Conservation (phyloP, 2,329 filamentous ascomycete genomes). For the Neocucurbitaria cava region DNA sequence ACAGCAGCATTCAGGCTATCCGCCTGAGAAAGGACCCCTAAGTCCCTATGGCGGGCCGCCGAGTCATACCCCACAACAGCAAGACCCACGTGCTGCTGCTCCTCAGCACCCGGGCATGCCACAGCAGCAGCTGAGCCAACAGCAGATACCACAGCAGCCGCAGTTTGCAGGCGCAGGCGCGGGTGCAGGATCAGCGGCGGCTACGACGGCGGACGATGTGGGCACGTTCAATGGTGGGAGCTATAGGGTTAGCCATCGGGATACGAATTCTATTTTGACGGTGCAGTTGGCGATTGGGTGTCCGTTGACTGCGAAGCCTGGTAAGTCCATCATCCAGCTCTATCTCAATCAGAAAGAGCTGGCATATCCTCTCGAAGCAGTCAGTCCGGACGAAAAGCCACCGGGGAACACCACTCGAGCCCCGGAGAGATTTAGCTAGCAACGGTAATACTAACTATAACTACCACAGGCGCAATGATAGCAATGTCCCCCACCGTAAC, state of each 20-base stretch:
- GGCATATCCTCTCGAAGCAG: neutral
- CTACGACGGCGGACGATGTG: constrained; percentile 76
- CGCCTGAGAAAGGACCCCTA: constrained; percentile 24
- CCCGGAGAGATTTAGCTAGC: neutral
- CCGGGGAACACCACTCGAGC: neutral
- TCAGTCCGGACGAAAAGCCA: neutral
- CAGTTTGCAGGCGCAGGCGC: constrained; percentile 34
- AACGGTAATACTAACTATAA: constrained; percentile 2
- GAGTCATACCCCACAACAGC: constrained; percentile 31
- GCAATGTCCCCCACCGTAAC: constrained; percentile 91
- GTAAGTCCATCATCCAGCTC: no score
- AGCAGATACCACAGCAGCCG: constrained; percentile 36
- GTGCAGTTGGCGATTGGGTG: constrained; percentile 89
- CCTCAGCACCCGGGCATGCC: constrained; percentile 41
- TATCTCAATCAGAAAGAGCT: no score
- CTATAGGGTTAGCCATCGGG: constrained; percentile 90
- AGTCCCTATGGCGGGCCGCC: constrained; percentile 44
- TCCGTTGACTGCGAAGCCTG: constrained; percentile 80
- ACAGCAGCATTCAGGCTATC: constrained; percentile 22
- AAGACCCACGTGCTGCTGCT: constrained; percentile 18
- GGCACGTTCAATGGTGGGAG: constrained; percentile 98
- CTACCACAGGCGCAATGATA: constrained; percentile 77
- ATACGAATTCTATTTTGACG: constrained; percentile 88
- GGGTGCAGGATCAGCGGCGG: constrained; percentile 50
- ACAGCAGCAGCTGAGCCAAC: constrained; percentile 35